Evolutionary conservation across 495 filamentous ascomycete species (phyloP), one percentile per base, ranked within the genome.

Genomic region (Penicillium lividum): DNA sequence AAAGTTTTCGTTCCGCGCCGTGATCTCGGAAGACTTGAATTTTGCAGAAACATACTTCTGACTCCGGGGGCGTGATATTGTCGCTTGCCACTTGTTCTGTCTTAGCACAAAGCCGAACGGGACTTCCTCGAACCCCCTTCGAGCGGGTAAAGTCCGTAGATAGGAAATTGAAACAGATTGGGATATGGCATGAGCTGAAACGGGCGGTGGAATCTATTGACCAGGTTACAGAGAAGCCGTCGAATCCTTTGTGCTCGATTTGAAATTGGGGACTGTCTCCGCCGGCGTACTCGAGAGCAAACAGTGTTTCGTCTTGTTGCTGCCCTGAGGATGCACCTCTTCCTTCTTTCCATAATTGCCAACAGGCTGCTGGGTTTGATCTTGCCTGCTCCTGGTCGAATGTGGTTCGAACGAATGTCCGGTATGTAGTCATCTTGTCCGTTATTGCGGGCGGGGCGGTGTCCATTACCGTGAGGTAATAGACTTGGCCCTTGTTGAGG

Each of bases 61-160:
- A 18, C 46, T 56, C 33, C 7, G 22, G 31, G 11, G 27, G 7
- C 8, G 7, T n/a, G 3, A n/a, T 13, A 9, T 42, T 25, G 22
- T 27, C 76, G 18, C 73, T 0, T 65, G 67, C 0, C 70, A 73
- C 0, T 89, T 70, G 44, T 48, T 92, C 87, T 0, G 94, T 97
- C 72, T 97, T 97, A 6, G 92, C 84, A 67, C 93, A 98, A 5
- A 98, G 80, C 34, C 94, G 75, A 15, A 98, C 93, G 0, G 93
- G 91, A 51, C 96, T 96, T 25, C 94, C 94, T 70, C 97, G 97
- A 27, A 98, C 93, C 30, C 94, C 94, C 63, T 98, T 98, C 7
- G 94, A 97, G 64, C 96, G 93, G 67, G 93, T 98, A 69, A 98
- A 98, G 66, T 98, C 94, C 10, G 94, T 98, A 0, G 94, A 98